These are phyloP conservation scores for Galeopsis tetrahit DNA, from an alignment of 257 asterid genomes.

Conservation along the genomic window DNA sequence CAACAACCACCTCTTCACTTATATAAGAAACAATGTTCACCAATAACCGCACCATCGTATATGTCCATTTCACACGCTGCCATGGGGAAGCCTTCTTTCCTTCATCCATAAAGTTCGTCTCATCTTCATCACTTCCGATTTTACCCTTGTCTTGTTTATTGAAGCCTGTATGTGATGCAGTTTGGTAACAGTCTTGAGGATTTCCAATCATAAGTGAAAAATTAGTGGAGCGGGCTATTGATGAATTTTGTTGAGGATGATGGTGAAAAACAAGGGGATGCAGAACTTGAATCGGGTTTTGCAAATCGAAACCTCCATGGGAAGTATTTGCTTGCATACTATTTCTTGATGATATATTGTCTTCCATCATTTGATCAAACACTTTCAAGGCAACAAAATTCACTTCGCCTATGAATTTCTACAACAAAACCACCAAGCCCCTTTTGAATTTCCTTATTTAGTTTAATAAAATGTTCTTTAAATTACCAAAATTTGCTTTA, in stretches of 20 bases:
- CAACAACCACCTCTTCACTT: slow-evolving; percentile 59
- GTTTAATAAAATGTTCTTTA: background rate
- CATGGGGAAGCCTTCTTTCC: slow-evolving; percentile 63
- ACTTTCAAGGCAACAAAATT: slow-evolving; percentile 32
- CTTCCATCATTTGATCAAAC: slow-evolving; percentile 44
- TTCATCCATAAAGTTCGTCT: slow-evolving; percentile 42
- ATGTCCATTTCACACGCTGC: slow-evolving; percentile 64
- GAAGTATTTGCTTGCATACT: slow-evolving; percentile 50
- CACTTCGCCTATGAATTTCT: slow-evolving; percentile 29
- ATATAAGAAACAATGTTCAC: slow-evolving; percentile 81
- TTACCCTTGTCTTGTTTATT: slow-evolving; percentile 50
- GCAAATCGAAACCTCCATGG: slow-evolving; percentile 57
- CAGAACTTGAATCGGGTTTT: slow-evolving; percentile 50
- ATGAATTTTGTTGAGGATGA: slow-evolving; percentile 49
- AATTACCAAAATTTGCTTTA: no score
- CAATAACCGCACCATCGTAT: slow-evolving; percentile 62
- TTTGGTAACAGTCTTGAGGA: slow-evolving; percentile 48
- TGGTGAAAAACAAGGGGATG: slow-evolving; percentile 42
- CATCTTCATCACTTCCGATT: slow-evolving; percentile 74
- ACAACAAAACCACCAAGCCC: slow-evolving; percentile 22
- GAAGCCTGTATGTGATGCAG: slow-evolving; percentile 42
- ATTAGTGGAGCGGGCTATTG: slow-evolving; percentile 46
- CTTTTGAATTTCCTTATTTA: slow-evolving; percentile 4
- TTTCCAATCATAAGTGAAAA: slow-evolving; percentile 61
- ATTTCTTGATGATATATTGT: slow-evolving; percentile 52